Conservation (phyloP, 345 rosid species). For the Kandelia obovata region DNA sequence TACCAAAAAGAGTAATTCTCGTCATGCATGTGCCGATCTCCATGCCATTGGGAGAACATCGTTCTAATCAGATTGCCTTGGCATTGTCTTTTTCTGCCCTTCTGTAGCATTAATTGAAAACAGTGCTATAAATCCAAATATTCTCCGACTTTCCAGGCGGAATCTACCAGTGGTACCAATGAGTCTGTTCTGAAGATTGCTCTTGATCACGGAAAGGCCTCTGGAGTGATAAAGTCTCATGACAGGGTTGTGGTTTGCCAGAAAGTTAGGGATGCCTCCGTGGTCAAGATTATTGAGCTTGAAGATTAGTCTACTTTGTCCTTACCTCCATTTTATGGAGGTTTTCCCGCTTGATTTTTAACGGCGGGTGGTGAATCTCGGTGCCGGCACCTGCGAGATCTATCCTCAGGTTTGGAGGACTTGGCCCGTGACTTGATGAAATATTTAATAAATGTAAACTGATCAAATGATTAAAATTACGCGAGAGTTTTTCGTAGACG, state of each 20-base stretch:
- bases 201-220: constrained; percentile 67
- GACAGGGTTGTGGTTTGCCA: constrained; percentile 90
- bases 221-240: constrained; percentile 73
- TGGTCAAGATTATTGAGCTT: constrained; percentile 86
- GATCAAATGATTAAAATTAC: constrained; percentile 2
- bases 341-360: background rate
- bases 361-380: background rate
- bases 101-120: background rate
- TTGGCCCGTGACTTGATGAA: constrained; percentile 8
- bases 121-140: constrained; percentile 3
- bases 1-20: too few species aligned
- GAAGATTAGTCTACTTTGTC: constrained; percentile 40
- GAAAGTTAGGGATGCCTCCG: constrained; percentile 88
- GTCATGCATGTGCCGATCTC: too few species aligned
- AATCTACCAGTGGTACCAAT: constrained; percentile 68
- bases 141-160: constrained; percentile 44
- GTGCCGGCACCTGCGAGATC: background rate
- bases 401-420: constrained; percentile 19
- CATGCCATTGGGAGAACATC: background rate
- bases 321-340: background rate
- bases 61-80: background rate
- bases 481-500: background rate
- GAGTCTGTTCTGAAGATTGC: constrained; percentile 86
- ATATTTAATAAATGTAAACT: constrained; percentile 4
- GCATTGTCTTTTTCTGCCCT: too few species aligned